Evolutionary conservation across 495 filamentous ascomycete genomes (phyloP).

Genomic region (Pyronema omphalodes): DNA sequence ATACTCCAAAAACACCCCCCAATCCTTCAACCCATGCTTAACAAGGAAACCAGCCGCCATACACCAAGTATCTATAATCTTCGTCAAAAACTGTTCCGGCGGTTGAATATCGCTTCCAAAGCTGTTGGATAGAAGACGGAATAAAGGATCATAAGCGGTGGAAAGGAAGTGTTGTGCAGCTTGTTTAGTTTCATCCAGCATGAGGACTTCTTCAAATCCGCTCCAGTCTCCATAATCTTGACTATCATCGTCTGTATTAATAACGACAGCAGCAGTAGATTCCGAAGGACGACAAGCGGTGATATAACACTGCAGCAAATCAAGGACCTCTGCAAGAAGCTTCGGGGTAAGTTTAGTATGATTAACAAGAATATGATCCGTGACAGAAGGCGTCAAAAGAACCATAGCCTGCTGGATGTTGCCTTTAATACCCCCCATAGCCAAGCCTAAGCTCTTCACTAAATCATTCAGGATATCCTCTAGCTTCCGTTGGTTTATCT

Average conservation of each 20-base stretch:
- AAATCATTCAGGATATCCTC: conserved; percentile 36
- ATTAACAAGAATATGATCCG: conserved; percentile 27
- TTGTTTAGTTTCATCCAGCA: conserved; percentile 26
- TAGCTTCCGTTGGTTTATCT: conserved; percentile 43
- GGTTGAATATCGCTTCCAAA: conserved; percentile 45
- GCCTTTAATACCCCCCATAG: conserved; percentile 25
- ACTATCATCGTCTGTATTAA: conserved; percentile 39
- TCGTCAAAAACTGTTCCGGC: conserved; percentile 38
- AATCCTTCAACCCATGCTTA: conserved; percentile 26
- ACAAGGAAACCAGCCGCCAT: conserved; percentile 23
- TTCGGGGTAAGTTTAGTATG: conserved; percentile 24
- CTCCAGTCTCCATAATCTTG: conserved; percentile 58
- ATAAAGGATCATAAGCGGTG: conserved; percentile 34
- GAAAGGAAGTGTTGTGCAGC: conserved; percentile 28
- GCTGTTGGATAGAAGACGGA: conserved; percentile 44
- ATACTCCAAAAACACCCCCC: conserved; percentile 44
- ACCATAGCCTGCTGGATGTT: conserved; percentile 8
- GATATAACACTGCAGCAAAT: conserved; percentile 28
- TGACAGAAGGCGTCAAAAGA: conserved; percentile 20
- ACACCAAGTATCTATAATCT: conserved; percentile 22
- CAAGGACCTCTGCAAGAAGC: conserved; percentile 28
- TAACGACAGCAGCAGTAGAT: background rate
- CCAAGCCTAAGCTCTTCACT: conserved; percentile 30
- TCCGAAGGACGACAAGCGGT: conserved; percentile 20
- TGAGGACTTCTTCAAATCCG: conserved; percentile 32